Base-by-base conservation (phyloP, 2,329 filamentous ascomycete species). In the Colletotrichum liriopes region DNA sequence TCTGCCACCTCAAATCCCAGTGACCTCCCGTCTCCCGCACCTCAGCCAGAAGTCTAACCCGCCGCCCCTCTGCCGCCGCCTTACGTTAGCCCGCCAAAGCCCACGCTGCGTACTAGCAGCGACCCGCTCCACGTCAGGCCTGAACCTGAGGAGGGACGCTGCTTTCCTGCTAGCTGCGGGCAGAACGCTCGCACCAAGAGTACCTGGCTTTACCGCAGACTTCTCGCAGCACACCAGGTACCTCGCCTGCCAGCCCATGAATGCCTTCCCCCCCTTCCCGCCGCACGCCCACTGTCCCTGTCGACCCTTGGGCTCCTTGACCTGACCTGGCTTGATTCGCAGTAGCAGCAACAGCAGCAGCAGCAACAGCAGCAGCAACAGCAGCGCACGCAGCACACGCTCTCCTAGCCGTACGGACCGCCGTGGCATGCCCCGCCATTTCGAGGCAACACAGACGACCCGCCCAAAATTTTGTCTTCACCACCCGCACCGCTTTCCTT, bases 381-480 rank as follows among this genome's bases (percentile, higher is more conserved):
- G 23, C 29, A 49, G 43, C 32, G 29, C 29, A 49, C 43, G 20
- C 47, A 63, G 35, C 37, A 51, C 43, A 47, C 59, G 49, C 43
- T 2, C 43, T 49, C 23, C 35, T 26, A 7, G 45, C 60, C 47
- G 26, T 39, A 43, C 47, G 47, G 23, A 71, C 65, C 69, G 65
- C 69, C 69, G 62, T 67, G 67, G 63, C 39, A 73, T 74, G 73
- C 71, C 73, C 71, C 73, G 73, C 71, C 73, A 74, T 74, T 73
- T 73, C 67, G 71, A 67, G 66, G 70, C 72, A 72, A 65, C 66
- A 70, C 71, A 64, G 62, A 63, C 71, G 66, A 70, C 71, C 67
- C 73, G 71, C 73, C 73, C 73, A 74, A 74, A 74, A 74, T 74
- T 74, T 74, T 74, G 68, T 74, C 64, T 62, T 73, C 67, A 71